Conservation (phyloP, 2,329 filamentous ascomycete genomes). For the Calonectria honghensis region DNA sequence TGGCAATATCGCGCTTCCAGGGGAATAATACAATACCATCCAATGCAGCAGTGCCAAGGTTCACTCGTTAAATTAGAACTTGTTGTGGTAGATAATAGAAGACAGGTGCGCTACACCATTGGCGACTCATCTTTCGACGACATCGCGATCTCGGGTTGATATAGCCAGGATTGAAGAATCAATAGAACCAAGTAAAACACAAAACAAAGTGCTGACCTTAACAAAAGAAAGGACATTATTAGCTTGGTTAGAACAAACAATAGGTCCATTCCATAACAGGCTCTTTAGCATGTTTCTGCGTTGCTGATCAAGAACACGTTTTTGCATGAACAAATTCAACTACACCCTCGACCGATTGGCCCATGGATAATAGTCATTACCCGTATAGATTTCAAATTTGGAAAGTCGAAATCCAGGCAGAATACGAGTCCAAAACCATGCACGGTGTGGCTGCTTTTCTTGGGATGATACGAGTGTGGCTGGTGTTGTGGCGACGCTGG, state of each 20-base stretch:
- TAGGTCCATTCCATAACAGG: not conserved
- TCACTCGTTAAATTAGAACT: too few species aligned
- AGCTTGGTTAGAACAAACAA: not conserved
- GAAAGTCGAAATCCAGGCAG: not conserved
- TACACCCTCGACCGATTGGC: not conserved
- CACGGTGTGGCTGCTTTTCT: conserved; percentile 12
- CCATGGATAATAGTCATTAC: not conserved
- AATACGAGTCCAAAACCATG: not conserved
- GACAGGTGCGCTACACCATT: too few species aligned
- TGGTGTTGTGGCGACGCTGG: conserved; percentile 16
- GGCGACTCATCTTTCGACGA: too few species aligned
- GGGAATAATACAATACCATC: too few species aligned
- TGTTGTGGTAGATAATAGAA: too few species aligned
- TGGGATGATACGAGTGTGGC: conserved; percentile 30
- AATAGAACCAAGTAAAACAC: not conserved
- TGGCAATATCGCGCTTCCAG: too few species aligned
- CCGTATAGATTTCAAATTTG: not conserved
- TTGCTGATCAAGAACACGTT: not conserved
- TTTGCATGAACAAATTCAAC: not conserved
- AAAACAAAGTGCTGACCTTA: conserved; percentile 27
- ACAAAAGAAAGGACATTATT: conserved; percentile 21
- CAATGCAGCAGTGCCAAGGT: too few species aligned
- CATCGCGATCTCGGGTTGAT: not conserved
- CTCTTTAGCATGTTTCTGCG: not conserved
- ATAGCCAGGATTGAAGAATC: conserved; percentile 14